Conservation (phyloP, 495 filamentous ascomycete species). For the Penicillium flavigenum region DNA sequence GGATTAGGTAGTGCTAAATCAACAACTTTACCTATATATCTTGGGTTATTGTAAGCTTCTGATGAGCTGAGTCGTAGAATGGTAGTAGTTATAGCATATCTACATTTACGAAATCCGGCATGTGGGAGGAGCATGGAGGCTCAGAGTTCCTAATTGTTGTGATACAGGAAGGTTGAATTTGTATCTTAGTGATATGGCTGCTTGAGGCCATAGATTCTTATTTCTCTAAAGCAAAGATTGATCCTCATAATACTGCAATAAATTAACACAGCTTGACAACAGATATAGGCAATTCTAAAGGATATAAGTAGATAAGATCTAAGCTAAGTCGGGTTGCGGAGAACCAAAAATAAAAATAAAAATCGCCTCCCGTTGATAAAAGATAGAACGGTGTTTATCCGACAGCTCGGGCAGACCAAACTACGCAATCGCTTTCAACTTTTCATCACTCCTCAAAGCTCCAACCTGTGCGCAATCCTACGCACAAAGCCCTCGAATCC, state of each 20-base stretch:
- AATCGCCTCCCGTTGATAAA: background rate
- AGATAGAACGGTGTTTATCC: background rate
- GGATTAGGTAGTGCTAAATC: constrained; percentile 28
- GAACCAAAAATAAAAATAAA: background rate
- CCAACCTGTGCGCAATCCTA: constrained; percentile 1
- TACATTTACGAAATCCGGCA: background rate
- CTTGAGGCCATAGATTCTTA: too few species aligned
- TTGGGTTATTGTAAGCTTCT: background rate
- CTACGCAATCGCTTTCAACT: background rate
- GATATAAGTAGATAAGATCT: background rate
- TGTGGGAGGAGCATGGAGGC: constrained; percentile 2
- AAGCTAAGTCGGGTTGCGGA: background rate
- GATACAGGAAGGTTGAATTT: background rate
- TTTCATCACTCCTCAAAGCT: background rate
- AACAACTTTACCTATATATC: constrained; percentile 20
- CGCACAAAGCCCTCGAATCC: background rate
- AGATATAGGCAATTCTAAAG: background rate
- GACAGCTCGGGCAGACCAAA: background rate
- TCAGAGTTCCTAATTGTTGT: background rate
- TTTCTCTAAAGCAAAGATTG: background rate
- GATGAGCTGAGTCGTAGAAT: background rate
- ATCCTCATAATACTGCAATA: background rate
- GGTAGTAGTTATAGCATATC: background rate
- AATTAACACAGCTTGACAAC: background rate
- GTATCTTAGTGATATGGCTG: too few species aligned